Evolutionary conservation across 768 basidiomycete genomes (phyloP).

Genomic region (Tulasnella sp.): DNA sequence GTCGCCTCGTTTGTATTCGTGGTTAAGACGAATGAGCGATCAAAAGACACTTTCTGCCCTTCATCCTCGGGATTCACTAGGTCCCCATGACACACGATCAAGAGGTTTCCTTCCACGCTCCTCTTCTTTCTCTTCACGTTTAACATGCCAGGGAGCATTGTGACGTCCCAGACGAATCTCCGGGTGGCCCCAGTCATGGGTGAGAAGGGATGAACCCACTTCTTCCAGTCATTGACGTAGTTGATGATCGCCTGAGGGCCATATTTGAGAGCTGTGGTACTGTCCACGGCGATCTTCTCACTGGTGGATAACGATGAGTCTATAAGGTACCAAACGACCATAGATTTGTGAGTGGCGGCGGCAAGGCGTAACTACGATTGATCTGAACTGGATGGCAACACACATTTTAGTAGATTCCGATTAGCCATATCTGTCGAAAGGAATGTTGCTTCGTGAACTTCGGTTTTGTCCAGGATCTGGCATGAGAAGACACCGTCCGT

Average conservation of each 20-base stretch:
- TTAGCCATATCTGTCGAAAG: too few species aligned
- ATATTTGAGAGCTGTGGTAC: neutral
- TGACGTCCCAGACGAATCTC: slow-evolving; percentile 10
- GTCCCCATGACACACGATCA: slow-evolving; percentile 15
- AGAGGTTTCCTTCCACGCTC: neutral
- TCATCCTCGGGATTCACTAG: neutral
- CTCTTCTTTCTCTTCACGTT: neutral
- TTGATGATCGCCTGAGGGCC: slow-evolving; percentile 1
- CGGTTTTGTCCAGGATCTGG: neutral
- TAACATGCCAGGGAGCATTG: neutral
- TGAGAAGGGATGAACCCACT: neutral
- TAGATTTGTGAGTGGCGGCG: too few species aligned
- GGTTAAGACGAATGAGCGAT: slow-evolving; percentile 10
- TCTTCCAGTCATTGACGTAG: neutral
- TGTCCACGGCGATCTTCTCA: neutral
- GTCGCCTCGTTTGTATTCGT: neutral
- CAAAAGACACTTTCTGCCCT: slow-evolving; percentile 1
- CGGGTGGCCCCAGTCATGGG: neutral
- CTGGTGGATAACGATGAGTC: too few species aligned
- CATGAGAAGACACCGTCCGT: slow-evolving; percentile 7
- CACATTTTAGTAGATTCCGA: too few species aligned
- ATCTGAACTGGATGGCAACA: too few species aligned
- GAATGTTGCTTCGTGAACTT: too few species aligned
- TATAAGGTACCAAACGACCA: too few species aligned
- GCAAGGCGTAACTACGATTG: too few species aligned